A percentile compares a stretch with the other conserved stretches of the same genome.
phyloP scores from a whole-genome alignment of 352 stramenopile species.

The Vaucheria bursata region DNA sequence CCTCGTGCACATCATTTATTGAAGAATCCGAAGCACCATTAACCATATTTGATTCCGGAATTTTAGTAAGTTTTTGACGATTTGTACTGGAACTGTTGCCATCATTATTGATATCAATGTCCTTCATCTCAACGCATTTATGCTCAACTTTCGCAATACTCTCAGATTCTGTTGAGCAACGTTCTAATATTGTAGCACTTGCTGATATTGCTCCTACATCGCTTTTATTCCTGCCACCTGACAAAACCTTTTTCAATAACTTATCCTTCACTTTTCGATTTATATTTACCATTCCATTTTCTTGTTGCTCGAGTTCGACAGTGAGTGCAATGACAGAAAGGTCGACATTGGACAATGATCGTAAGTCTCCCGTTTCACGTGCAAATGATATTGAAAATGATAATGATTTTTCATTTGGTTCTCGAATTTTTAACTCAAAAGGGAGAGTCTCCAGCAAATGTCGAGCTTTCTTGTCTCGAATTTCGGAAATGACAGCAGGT shows the following conservation, averaged over 20 bases:
- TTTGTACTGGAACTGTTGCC: no score
- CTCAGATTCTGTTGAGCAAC: no score
- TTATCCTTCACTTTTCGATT: background rate
- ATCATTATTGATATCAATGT: no score
- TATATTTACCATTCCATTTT: constrained; percentile 31
- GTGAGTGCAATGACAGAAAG: constrained; percentile 44
- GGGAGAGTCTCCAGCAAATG: constrained; percentile 56
- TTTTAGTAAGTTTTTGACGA: no score
- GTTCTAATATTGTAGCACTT: background rate
- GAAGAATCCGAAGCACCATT: no score
- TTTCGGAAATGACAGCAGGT: constrained; percentile 57
- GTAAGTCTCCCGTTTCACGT: constrained; percentile 45
- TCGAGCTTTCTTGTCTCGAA: constrained; percentile 61
- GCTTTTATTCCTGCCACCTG: background rate
- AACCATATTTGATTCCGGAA: no score
- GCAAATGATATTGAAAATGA: constrained; percentile 38
- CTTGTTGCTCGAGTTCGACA: constrained; percentile 47
- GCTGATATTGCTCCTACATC: background rate
- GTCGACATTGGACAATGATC: constrained; percentile 37
- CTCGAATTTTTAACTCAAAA: constrained; percentile 55
- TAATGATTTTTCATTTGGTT: constrained; percentile 54
- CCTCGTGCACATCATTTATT: no score
- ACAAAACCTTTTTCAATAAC: background rate
- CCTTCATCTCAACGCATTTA: no score
- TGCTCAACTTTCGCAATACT: no score